Evolutionary conservation across 225 moss, liverwort and hornwort species (phyloP).

Genomic region (Polytrichum formosum): DNA sequence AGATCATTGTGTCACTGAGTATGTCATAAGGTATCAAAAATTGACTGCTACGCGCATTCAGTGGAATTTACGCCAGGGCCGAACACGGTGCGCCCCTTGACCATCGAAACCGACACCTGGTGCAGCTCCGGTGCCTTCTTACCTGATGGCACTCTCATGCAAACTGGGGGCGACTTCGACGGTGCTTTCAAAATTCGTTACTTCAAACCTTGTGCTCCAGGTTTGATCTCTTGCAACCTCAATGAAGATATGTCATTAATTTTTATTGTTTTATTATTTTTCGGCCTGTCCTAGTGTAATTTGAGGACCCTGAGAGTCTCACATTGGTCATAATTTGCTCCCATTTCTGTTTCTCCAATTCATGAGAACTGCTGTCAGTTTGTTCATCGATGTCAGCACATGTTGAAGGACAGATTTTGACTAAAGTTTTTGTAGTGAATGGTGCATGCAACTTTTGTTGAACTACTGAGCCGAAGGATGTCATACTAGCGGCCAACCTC

Average conservation of each 20-base stretch:
- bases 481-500: no score
- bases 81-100: conserved; percentile 30
- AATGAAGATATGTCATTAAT: background rate
- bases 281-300: no score
- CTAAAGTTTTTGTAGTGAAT: no score
- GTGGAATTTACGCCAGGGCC: conserved; percentile 27
- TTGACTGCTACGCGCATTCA: conserved; percentile 34
- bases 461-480: no score
- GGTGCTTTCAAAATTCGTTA: conserved; percentile 39
- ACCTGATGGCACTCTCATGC: conserved; percentile 31
- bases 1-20: background rate
- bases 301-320: no score
- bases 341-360: no score
- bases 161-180: conserved; percentile 40
- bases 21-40: conserved; percentile 17
- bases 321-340: no score
- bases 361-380: no score
- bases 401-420: no score
- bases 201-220: conserved; percentile 40
- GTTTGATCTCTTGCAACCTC: background rate
- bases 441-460: no score
- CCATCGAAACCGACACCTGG: conserved; percentile 41
- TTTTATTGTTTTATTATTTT: no score
- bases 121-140: conserved; percentile 30
- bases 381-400: no score